These are phyloP conservation scores for Venturia nashicola DNA, from an alignment of 2,329 filamentous ascomycete species.

Conservation along the genomic window DNA sequence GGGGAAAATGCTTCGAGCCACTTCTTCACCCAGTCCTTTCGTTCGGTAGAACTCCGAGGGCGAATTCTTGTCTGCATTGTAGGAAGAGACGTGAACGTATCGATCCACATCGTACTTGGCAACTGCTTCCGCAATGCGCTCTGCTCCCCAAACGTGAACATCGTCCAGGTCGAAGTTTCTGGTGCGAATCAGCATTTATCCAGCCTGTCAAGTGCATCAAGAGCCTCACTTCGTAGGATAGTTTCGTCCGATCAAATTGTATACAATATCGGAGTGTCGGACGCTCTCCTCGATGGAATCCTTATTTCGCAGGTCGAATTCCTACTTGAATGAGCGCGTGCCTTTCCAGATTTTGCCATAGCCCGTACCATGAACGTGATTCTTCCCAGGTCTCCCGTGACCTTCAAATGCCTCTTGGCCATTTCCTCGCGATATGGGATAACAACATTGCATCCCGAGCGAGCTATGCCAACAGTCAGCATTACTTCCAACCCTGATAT, in stretches of 20 bases:
- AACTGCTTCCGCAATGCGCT: constrained; percentile 84
- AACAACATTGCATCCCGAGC: constrained; percentile 87
- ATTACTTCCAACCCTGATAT: constrained; percentile 7
- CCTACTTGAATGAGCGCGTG: constrained; percentile 38
- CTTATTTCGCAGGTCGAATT: constrained; percentile 91
- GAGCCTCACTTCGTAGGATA: constrained; percentile 83
- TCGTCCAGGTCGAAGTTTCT: constrained; percentile 91
- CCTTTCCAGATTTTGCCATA: neutral
- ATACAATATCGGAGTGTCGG: constrained; percentile 92
- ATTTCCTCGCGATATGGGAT: constrained; percentile 94
- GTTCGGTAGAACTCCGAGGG: constrained; percentile 81
- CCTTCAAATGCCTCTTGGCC: constrained; percentile 92
- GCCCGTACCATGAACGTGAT: constrained; percentile 66
- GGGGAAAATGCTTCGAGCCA: constrained; percentile 80
- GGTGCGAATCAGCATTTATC: neutral
- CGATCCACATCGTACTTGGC: constrained; percentile 98
- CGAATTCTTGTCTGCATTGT: constrained; percentile 74
- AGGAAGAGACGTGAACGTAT: constrained; percentile 92
- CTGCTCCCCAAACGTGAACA: constrained; percentile 83
- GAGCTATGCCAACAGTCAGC: constrained; percentile 43
- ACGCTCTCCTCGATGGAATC: constrained; percentile 93
- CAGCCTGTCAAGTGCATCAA: neutral
- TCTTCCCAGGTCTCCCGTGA: constrained; percentile 85
- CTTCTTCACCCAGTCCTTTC: constrained; percentile 75
- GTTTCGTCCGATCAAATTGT: constrained; percentile 87